Percentiles rank a stretch among this genome's conserved stretches.
These are phyloP conservation scores for Alternaria solani DNA, from an alignment of 2,329 filamentous ascomycete species.

Conservation along the genomic window DNA sequence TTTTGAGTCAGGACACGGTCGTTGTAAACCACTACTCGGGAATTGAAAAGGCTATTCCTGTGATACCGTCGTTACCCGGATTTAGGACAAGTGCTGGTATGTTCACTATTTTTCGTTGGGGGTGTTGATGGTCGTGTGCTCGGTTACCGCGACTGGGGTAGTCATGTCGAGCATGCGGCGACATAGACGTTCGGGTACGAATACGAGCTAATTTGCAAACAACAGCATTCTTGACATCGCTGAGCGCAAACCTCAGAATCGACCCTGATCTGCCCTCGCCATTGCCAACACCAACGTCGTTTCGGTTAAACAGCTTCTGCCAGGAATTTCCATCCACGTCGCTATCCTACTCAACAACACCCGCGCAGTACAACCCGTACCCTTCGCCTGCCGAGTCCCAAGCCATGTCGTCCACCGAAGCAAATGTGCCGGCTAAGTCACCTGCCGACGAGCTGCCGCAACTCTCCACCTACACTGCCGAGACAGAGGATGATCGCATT, in stretches of 20 bases:
- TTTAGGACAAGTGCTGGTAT: slow-evolving; percentile 51
- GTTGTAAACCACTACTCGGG: slow-evolving; percentile 46
- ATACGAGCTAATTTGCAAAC: slow-evolving; percentile 20
- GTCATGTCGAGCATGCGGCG: slow-evolving; percentile 5
- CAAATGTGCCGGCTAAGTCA: slow-evolving; percentile 31
- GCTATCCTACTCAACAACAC: slow-evolving; percentile 55
- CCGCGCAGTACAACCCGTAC: slow-evolving; percentile 45
- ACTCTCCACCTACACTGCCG: slow-evolving; percentile 66
- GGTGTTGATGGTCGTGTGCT: slow-evolving; percentile 31
- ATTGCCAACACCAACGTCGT: slow-evolving; percentile 69
- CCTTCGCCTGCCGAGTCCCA: slow-evolving; percentile 48
- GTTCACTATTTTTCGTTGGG: slow-evolving; percentile 29
- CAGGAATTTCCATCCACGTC: slow-evolving; percentile 63
- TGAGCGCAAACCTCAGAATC: slow-evolving; percentile 81
- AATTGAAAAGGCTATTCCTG: slow-evolving; percentile 48
- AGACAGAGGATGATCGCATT: slow-evolving; percentile 66
- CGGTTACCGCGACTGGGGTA: slow-evolving; percentile 14
- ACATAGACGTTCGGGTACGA: not conserved
- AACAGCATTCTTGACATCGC: slow-evolving; percentile 81
- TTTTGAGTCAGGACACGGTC: slow-evolving; percentile 37
- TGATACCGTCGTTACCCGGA: slow-evolving; percentile 48
- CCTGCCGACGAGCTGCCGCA: slow-evolving; percentile 57
- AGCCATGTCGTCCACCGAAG: slow-evolving; percentile 48
- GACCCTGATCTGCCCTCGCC: slow-evolving; percentile 66
- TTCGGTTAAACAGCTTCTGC: slow-evolving; percentile 54